These are phyloP conservation scores for Russula earlei DNA, from an alignment of 768 basidiomycete genomes.

Conservation along the genomic window DNA sequence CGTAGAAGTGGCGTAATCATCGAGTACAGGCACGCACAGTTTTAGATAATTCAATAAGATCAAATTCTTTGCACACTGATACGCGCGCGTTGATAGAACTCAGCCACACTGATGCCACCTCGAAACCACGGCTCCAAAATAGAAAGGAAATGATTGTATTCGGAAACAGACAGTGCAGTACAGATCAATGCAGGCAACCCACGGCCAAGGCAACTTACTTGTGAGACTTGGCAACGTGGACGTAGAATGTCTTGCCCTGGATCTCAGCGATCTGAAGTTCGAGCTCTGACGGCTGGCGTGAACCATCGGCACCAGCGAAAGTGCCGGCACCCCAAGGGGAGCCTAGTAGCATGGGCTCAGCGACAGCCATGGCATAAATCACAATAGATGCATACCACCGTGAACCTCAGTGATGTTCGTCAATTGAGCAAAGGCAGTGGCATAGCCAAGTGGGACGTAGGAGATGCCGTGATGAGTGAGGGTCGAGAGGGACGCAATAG, in stretches of 20 bases:
- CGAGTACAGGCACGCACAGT: no score
- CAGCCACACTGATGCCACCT: no score
- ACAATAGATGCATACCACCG: slow-evolving; percentile 39
- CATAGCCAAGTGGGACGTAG: slow-evolving; percentile 67
- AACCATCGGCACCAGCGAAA: slow-evolving; percentile 37
- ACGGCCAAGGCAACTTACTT: background rate
- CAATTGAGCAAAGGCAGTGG: slow-evolving; percentile 35
- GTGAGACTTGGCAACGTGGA: slow-evolving; percentile 31
- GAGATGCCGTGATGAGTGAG: slow-evolving; percentile 64
- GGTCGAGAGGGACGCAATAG: slow-evolving; percentile 42
- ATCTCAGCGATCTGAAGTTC: slow-evolving; percentile 43
- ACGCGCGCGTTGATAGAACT: no score
- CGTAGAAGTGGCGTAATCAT: no score
- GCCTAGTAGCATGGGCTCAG: slow-evolving; percentile 31
- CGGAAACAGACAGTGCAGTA: background rate
- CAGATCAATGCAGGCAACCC: background rate
- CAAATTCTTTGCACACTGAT: no score
- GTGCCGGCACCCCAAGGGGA: slow-evolving; percentile 75
- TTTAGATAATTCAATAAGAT: no score
- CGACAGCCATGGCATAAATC: background rate
- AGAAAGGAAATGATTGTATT: no score
- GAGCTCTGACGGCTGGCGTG: slow-evolving; percentile 38
- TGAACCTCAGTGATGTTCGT: slow-evolving; percentile 40
- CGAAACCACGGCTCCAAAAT: background rate
- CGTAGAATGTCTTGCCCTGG: slow-evolving; percentile 47